Evolutionary conservation across 2,329 filamentous ascomycete genomes (phyloP), one percentile per base, ranked within the genome.

Genomic region (Colletotrichum salicis): DNA sequence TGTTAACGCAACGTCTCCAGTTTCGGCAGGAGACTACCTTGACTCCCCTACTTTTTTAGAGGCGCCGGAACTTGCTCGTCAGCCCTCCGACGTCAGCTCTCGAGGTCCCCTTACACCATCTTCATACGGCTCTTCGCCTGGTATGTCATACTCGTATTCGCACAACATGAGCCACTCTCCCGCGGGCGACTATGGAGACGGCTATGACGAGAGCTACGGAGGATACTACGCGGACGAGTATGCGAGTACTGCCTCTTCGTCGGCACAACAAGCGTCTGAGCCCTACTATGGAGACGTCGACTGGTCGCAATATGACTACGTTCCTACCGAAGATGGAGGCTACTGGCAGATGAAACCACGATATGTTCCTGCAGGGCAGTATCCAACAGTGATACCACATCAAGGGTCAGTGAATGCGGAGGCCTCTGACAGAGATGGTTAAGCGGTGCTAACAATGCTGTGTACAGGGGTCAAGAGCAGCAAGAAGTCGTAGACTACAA

Each of bases 261-360:
- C 70, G 22, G 48, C 65, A 57, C 70, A 69, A n/a, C 65, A 70
- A 51, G 51, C 59, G 19, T 59, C 52, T 22, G 70, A 70, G 35
- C 33, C 65, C 15, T 70, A 60, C 60, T 64, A 64, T 22, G 70
- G 65, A 41, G 45, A 67, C 37, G 64, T 73, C 8, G 64, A 74
- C 62, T 74, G 73, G 73, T 67, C 62, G 7, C 64, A 73, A 22
- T 74, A 73, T 27, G 62, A 67, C 59, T 74, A 73, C 45, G 63
- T 73, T 27, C 55, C 66, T 29, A 66, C 71, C 15, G 73, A 74
- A 15, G 73, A 74, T n/a, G 70, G 73, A 35, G 73, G 73, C 24
- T 74, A 67, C 63, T 74, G 73, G 73, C 58, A 70, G 27, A 66
- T 74, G 61, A 66, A 71, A 61, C 67, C 71, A 7, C 64, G 71